These are phyloP conservation scores for Mycena epipterygia DNA, from an alignment of 768 basidiomycete species.

Conservation along the genomic window DNA sequence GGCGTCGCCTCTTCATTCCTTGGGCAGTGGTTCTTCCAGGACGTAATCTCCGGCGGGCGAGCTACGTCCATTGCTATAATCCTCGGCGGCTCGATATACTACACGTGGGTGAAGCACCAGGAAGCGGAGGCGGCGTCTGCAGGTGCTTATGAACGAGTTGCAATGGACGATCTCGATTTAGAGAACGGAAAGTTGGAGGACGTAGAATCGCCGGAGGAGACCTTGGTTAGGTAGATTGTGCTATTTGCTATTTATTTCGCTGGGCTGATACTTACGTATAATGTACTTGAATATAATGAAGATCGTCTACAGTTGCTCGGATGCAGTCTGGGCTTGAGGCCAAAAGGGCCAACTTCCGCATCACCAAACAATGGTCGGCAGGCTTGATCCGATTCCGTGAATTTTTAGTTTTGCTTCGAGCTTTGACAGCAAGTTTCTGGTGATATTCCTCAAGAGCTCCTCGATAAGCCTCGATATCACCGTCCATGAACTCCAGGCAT, in stretches of 20 bases:
- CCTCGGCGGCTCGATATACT: constrained; percentile 73
- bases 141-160: constrained; percentile 57
- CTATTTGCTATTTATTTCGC: not conserved
- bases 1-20: constrained; percentile 80
- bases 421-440: too few species aligned
- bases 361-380: too few species aligned
- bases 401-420: too few species aligned
- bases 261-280: not conserved
- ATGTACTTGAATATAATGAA: not conserved
- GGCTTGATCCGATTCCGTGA: too few species aligned
- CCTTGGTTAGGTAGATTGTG: not conserved
- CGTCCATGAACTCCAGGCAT: too few species aligned
- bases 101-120: constrained; percentile 74
- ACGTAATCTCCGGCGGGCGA: constrained; percentile 74
- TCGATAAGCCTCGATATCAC: too few species aligned
- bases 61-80: constrained; percentile 71
- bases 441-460: too few species aligned
- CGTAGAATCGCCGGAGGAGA: constrained; percentile 5
- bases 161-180: constrained; percentile 64
- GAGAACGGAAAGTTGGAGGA: constrained; percentile 53
- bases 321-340: too few species aligned
- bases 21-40: constrained; percentile 71
- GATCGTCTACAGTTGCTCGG: too few species aligned
- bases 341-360: too few species aligned
- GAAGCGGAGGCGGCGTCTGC: constrained; percentile 55